phyloP scores from a whole-genome alignment of 768 basidiomycete genomes.

The Tremella yokohamensis region DNA sequence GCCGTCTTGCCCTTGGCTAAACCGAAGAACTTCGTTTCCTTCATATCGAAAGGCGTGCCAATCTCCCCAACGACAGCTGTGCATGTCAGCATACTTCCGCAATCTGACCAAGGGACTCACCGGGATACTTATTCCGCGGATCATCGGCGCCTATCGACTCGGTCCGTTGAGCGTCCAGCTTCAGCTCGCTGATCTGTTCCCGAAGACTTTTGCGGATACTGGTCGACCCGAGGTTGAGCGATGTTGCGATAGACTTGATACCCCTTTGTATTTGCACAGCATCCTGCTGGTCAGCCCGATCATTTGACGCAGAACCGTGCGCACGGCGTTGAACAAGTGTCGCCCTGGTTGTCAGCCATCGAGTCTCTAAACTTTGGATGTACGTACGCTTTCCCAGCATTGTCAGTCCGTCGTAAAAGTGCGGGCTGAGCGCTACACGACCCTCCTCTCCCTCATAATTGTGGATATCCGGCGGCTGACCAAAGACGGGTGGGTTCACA shows the following conservation, averaged over 20 bases:
- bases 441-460: slow-evolving; percentile 53
- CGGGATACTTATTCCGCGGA: slow-evolving; percentile 28
- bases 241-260: slow-evolving; percentile 60
- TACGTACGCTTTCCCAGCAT: slow-evolving; percentile 78
- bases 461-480: slow-evolving; percentile 63
- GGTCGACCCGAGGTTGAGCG: slow-evolving; percentile 71
- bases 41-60: slow-evolving; percentile 92
- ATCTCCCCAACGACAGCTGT: slow-evolving; percentile 53
- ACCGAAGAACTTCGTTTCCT: slow-evolving; percentile 64
- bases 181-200: slow-evolving; percentile 75
- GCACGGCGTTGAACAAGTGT: slow-evolving; percentile 82
- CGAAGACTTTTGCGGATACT: slow-evolving; percentile 76
- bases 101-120: slow-evolving; percentile 13
- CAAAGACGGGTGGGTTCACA: slow-evolving; percentile 86
- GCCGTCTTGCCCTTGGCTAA: slow-evolving; percentile 37
- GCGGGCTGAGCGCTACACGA: slow-evolving; percentile 72
- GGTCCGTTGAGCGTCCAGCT: slow-evolving; percentile 60
- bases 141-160: slow-evolving; percentile 22
- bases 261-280: slow-evolving; percentile 79
- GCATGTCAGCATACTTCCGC: not conserved
- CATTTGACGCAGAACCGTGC: not conserved
- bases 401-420: slow-evolving; percentile 94
- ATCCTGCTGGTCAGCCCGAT: slow-evolving; percentile 25
- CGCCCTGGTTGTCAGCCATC: slow-evolving; percentile 21
- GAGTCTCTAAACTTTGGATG: too few relatives aligned